These are phyloP conservation scores for Lodderomyces oxycetoniae DNA, from an alignment of 1,139 yeast species.

Conservation along the genomic window DNA sequence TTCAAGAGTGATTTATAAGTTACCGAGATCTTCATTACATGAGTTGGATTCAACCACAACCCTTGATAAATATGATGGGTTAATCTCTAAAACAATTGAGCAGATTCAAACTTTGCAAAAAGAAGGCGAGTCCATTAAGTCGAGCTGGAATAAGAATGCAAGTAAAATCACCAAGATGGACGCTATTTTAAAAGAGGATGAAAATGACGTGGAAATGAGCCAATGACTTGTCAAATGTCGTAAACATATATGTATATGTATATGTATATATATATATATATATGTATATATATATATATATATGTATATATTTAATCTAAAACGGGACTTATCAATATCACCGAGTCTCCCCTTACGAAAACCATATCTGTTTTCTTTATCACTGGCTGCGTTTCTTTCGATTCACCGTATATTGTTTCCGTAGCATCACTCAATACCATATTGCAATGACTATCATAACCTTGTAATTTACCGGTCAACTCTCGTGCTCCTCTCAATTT, in stretches of 20 bases:
- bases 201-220: slow-evolving; percentile 16
- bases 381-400: slow-evolving; percentile 28
- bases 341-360: slow-evolving; percentile 94
- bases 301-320: slow-evolving; percentile 5
- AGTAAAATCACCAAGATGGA: slow-evolving; percentile 26
- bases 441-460: slow-evolving; percentile 95
- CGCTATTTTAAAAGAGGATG: slow-evolving; percentile 14
- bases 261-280: background rate
- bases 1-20: slow-evolving; percentile 10
- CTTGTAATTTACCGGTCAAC: slow-evolving; percentile 84
- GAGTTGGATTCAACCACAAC: slow-evolving; percentile 16
- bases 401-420: slow-evolving; percentile 65
- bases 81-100: slow-evolving; percentile 23
- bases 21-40: slow-evolving; percentile 14
- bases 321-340: slow-evolving; percentile 64
- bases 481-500: slow-evolving; percentile 97
- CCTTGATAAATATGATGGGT: slow-evolving; percentile 31
- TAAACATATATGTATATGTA: background rate
- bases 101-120: slow-evolving; percentile 26
- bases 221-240: too few species aligned
- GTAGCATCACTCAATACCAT: slow-evolving; percentile 91
- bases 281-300: background rate
- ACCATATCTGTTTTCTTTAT: slow-evolving; percentile 77
- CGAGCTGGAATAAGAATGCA: slow-evolving; percentile 35
- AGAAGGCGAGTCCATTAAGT: slow-evolving; percentile 30